Evolutionary conservation across 2,329 filamentous ascomycete genomes (phyloP), one percentile per base, ranked within the genome.

Genomic region (Chrysoporthe cubensis): DNA sequence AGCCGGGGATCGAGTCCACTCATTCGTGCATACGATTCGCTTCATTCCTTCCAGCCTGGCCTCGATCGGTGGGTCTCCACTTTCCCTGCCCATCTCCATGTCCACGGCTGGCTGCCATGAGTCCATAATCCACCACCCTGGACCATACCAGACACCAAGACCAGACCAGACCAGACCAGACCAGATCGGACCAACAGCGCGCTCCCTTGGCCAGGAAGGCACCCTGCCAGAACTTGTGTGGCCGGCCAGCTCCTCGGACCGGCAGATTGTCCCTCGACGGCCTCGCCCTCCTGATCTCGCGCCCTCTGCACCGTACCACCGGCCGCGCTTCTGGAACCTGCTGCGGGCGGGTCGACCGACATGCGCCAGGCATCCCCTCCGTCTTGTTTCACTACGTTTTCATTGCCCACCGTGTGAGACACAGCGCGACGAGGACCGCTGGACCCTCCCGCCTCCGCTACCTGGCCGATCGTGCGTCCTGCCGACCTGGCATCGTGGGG

Each of bases 381-480:
- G 37, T 37, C 50, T 42, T 65, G 62, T 65, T 65, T 65, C 62
- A 65, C 43, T 43, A 37, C 9, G 37, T 26, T n/a, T 58, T 34
- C 61, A 61, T 44, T 57, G 62, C 40, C 40, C 62, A 26, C 42
- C 58, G 62, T 57, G 50, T 64, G 52, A 64, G 62, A 64, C 52
- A 58, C 60, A 62, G 44, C 46, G 54, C 50, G 52, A 64, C 62
- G 54, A 65, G 54, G 32, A 37, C 26, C 32, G 18, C 63, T 44
- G 13, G 42, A 16, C 32, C 43, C 43, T 46, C 21, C 16, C 32
- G 32, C 26, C 34, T 40, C 43, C 13, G 43, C 18, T 18, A 4
- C 18, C 4, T 50, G 54, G 26, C 37, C n/a, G 16, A 40, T 64
- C 43, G 26, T 26, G 26, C 26, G 26, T 44, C 13, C 21, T 44